phyloP scores from a whole-genome alignment of 495 filamentous ascomycete species.

The Tuber microsphaerosporum region DNA sequence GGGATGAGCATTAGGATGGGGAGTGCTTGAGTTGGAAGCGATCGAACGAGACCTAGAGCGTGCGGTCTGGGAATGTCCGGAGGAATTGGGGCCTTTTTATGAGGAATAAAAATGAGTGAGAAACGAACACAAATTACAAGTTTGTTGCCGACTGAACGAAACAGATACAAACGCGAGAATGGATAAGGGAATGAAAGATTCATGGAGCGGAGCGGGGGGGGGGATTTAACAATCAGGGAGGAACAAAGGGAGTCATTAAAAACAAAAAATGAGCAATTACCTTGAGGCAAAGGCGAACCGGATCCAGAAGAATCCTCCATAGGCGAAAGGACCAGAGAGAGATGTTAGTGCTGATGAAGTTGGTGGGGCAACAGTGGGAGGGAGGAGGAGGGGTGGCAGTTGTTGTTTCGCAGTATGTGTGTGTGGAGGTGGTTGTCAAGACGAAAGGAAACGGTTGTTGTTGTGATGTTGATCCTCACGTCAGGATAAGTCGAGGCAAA shows the following conservation, averaged over 20 bases:
- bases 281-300: constrained; percentile 33
- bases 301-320: constrained; percentile 37
- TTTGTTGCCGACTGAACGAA: background rate
- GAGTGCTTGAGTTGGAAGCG: constrained; percentile 31
- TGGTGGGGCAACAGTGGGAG: constrained; percentile 36
- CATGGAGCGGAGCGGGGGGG: background rate
- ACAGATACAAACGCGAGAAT: background rate
- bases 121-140: constrained; percentile 3
- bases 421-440: constrained; percentile 29
- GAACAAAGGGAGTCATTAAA: constrained; percentile 6
- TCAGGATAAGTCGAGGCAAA: background rate
- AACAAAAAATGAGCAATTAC: constrained; percentile 21
- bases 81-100: constrained; percentile 29
- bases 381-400: constrained; percentile 19
- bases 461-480: constrained; percentile 26
- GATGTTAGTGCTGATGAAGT: constrained; percentile 32
- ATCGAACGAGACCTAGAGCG: constrained; percentile 40
- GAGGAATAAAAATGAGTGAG: constrained; percentile 5
- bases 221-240: constrained; percentile 4
- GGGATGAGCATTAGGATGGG: constrained; percentile 27
- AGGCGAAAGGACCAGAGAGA: constrained; percentile 14
- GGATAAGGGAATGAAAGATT: constrained; percentile 10
- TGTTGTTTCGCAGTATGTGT: constrained; percentile 25
- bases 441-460: constrained; percentile 20
- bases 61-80: constrained; percentile 31